These are phyloP conservation scores for Petunia axillaris DNA, from an alignment of 257 asterid species.

Conservation along the genomic window DNA sequence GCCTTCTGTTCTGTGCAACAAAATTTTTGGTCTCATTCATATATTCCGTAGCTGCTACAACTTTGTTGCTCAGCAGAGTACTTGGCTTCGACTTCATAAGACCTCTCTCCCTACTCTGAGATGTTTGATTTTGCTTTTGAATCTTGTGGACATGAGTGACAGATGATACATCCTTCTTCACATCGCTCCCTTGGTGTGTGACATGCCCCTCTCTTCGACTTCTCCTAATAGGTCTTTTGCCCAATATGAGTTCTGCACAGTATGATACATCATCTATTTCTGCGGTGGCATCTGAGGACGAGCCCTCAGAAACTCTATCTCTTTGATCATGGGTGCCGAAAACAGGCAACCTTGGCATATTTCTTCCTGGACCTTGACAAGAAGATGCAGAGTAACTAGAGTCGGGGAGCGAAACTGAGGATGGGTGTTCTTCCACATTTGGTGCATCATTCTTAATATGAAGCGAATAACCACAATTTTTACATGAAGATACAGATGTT, in stretches of 20 bases:
- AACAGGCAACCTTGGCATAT: slow-evolving; percentile 35
- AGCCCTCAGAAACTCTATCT: slow-evolving; percentile 35
- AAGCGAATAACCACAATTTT: slow-evolving; percentile 56
- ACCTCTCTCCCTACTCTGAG: slow-evolving; percentile 40
- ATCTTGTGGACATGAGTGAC: slow-evolving; percentile 36
- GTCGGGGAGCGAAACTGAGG: slow-evolving; percentile 37
- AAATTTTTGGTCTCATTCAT: slow-evolving; percentile 39
- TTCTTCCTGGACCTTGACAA: slow-evolving; percentile 45
- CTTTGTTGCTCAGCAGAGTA: slow-evolving; percentile 36
- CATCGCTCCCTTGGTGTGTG: slow-evolving; percentile 37
- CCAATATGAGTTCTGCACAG: slow-evolving; percentile 30
- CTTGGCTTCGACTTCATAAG: slow-evolving; percentile 46
- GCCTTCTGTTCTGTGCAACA: slow-evolving; percentile 40
- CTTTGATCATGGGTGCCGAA: slow-evolving; percentile 41
- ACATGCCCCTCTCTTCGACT: slow-evolving; percentile 40
- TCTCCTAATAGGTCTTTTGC: slow-evolving; percentile 39
- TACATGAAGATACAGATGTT: slow-evolving; percentile 43
- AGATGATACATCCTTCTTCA: slow-evolving; percentile 38
- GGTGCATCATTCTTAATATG: slow-evolving; percentile 38
- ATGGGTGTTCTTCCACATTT: slow-evolving; percentile 36
- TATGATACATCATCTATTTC: slow-evolving; percentile 29
- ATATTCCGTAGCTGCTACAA: slow-evolving; percentile 34
- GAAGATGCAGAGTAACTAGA: slow-evolving; percentile 39
- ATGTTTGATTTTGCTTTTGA: slow-evolving; percentile 47
- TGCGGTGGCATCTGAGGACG: slow-evolving; percentile 25